Evolutionary conservation across 2,329 filamentous ascomycete species (phyloP).

Genomic region (Sporothrix brunneoviolacea): DNA sequence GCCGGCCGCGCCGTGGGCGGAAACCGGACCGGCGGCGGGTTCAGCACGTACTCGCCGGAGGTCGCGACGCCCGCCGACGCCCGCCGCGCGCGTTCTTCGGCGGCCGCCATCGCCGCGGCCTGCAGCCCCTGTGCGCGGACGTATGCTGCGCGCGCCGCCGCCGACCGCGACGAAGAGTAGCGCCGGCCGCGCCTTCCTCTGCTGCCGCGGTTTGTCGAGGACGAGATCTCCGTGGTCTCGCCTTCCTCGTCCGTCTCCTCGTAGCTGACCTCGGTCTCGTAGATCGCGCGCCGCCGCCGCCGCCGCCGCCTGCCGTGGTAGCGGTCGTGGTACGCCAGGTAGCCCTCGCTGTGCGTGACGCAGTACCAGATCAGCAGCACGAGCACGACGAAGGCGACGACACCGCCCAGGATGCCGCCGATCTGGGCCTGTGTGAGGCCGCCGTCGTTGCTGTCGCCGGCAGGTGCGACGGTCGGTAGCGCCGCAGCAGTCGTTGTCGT

Average conservation of each 20-base stretch:
- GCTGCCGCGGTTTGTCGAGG: background rate
- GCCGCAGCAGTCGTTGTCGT: background rate
- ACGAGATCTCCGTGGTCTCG: background rate
- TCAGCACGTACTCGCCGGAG: conserved; percentile 8
- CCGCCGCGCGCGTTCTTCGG: background rate
- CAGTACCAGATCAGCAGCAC: conserved; percentile 29
- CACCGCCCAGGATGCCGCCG: conserved; percentile 34
- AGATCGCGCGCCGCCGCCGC: background rate
- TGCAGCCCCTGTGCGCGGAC: background rate
- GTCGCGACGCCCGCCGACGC: conserved; percentile 1
- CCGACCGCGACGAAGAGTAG: background rate
- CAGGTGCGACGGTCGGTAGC: background rate
- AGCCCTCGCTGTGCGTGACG: conserved; percentile 15
- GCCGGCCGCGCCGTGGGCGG: conserved; percentile 13
- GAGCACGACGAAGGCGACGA: conserved; percentile 32
- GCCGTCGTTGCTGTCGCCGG: background rate
- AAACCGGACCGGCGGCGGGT: conserved; percentile 16
- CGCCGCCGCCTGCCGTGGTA: background rate
- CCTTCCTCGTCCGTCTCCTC: background rate
- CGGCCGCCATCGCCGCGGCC: background rate
- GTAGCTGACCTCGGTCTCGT: background rate
- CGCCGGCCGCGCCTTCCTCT: background rate
- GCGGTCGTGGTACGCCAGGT: background rate
- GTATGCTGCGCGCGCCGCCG: background rate
- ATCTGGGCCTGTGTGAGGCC: conserved; percentile 27